Base-by-base conservation (phyloP, 2,329 filamentous ascomycete genomes). In the Parastagonospora nodorum region DNA sequence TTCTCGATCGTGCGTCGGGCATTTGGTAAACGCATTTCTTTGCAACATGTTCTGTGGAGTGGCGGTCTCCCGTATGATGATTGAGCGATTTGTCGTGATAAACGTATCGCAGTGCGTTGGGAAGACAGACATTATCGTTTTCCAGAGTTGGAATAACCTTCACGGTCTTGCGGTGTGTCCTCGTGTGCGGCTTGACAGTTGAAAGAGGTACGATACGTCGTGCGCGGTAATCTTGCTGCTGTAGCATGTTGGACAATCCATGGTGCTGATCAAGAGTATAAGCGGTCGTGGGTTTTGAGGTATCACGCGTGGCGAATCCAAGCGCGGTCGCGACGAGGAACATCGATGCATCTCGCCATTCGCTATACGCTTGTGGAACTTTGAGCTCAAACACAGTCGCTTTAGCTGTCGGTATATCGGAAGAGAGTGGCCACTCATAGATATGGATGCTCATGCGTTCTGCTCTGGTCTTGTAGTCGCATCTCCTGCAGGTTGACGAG, bases 351-450 rank as follows among this genome's bases (percentile, higher is more conserved):
- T 84, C 78, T 12, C 83, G 72, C 83, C 83, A 86, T 1, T 57
- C 40, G 0, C 60, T 60, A 30, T 82, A 79, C 0, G 61, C 27
- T 0, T 16, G 4, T 0, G 83, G 82, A 0, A 76, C 53, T 0
- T 57, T 44, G 0, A 86, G 66, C 54, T 86, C 84, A 42, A 86
- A 86, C 0, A 86, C 72, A 0, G 76, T 74, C 0, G 80, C 72
- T 49, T 80, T 78, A 0, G 74, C 73, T 9, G 73, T 27, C 0
- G 51, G 5, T 0, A 37, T 0, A 0, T 73, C 12, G 0, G 36
- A 28, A 0, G 82, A 78, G 0, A 87, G 68, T 0, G 84, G 83
- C 82, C 82, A 85, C 59, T 87, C 84, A 55, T 83, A 74, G 8
- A 83, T 61, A 0, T 36, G 0, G 7, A 88, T 84, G 0, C 24